Percentiles rank a stretch among this genome's conserved stretches.
phyloP scores from a whole-genome alignment of 108 stramenopile genomes.

The Nannochloropsis gaditana region DNA sequence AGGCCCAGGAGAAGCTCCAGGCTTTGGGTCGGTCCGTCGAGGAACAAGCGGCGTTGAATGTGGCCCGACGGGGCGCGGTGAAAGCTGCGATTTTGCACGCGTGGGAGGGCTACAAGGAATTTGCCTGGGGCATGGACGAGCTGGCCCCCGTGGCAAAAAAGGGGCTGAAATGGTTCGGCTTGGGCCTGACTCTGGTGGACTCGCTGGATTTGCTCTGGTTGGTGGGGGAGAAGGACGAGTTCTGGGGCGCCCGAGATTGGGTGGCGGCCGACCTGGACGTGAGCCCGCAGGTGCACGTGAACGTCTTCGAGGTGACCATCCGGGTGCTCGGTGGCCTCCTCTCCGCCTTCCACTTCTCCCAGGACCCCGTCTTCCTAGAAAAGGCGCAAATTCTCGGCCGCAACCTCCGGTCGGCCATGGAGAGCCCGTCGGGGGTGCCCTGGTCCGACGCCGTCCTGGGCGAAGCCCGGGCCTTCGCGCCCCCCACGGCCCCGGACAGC shows the following conservation, averaged over 20 bases:
- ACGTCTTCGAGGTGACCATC: slow-evolving; percentile 96
- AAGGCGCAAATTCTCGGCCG: slow-evolving; percentile 57
- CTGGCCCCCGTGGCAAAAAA: slow-evolving; percentile 35
- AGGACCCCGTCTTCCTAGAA: slow-evolving; percentile 50
- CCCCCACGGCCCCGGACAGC: slow-evolving; percentile 12
- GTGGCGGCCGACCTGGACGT: slow-evolving; percentile 58
- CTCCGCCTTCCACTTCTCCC: slow-evolving; percentile 72
- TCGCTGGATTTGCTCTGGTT: slow-evolving; percentile 92
- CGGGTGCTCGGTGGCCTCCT: slow-evolving; percentile 86
- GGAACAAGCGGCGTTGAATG: slow-evolving; percentile 20
- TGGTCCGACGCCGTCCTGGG: slow-evolving; percentile 45
- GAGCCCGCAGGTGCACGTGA: slow-evolving; percentile 59
- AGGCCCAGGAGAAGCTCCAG: neutral
- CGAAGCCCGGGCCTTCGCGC: slow-evolving; percentile 36
- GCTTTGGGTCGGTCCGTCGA: neutral
- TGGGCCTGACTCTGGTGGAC: slow-evolving; percentile 88
- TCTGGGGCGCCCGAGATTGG: slow-evolving; percentile 75
- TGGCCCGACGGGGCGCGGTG: neutral
- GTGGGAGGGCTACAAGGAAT: slow-evolving; percentile 44
- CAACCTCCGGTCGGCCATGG: slow-evolving; percentile 55
- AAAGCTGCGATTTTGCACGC: slow-evolving; percentile 31
- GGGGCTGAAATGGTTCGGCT: slow-evolving; percentile 40
- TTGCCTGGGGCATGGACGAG: slow-evolving; percentile 54
- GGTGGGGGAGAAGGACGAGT: slow-evolving; percentile 89
- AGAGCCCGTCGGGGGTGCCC: slow-evolving; percentile 55